Conservation (phyloP, 169 alveolate species). For the Plasmodium falciparum region DNA sequence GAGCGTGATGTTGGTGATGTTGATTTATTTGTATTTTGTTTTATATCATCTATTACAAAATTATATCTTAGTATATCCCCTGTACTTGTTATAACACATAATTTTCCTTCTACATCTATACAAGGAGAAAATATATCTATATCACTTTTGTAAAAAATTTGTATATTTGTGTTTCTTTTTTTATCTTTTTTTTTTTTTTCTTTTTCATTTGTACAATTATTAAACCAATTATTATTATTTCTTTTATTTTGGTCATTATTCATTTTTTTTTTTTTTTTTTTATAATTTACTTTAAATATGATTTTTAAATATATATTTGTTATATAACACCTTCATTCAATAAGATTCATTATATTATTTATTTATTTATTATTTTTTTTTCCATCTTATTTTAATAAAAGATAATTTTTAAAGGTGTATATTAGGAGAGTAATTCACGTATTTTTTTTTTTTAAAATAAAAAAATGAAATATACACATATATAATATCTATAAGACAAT, state of each 20-base stretch:
- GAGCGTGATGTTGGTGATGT: conserved; percentile 11
- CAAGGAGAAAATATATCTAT: conserved; percentile 70
- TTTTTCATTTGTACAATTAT: conserved; percentile 1
- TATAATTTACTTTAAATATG: neutral
- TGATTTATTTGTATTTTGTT: conserved; percentile 6
- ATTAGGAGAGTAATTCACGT: too few species aligned
- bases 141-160: conserved; percentile 64
- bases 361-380: too few species aligned
- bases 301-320: neutral
- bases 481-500: too few species aligned
- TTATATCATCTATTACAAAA: conserved; percentile 10
- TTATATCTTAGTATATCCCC: conserved; percentile 71
- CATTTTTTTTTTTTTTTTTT: conserved; percentile 15
- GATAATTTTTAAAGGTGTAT: too few species aligned
- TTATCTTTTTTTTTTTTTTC: conserved; percentile 30
- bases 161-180: conserved; percentile 34
- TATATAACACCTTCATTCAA: neutral
- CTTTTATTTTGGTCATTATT: conserved; percentile 5
- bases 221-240: conserved; percentile 16
- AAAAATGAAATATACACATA: too few species aligned
- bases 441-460: too few species aligned
- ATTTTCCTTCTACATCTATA: conserved; percentile 49
- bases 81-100: conserved; percentile 55
- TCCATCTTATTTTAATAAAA: too few species aligned
- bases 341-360: too few species aligned